phyloP scores from a whole-genome alignment of 2,329 filamentous ascomycete species.

The Alternaria gaisen region DNA sequence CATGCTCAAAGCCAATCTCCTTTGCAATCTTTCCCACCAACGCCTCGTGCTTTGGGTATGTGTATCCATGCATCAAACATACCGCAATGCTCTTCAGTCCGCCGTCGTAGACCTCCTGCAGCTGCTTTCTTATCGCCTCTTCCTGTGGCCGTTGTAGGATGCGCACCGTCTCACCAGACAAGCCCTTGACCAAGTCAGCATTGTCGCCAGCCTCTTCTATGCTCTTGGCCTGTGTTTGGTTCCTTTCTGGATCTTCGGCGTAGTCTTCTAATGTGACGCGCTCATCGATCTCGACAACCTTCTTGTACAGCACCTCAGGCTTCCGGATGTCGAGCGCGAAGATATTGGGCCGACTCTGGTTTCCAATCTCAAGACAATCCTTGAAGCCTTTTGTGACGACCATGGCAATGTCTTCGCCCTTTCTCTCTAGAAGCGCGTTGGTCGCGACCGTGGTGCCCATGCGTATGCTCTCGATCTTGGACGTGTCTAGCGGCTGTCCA shows the following conservation, averaged over 20 bases:
- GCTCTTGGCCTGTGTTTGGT: conserved; percentile 63
- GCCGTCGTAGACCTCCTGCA: conserved; percentile 72
- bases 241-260: conserved; percentile 80
- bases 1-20: conserved; percentile 83
- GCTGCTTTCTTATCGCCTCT: conserved; percentile 64
- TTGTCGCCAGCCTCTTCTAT: conserved; percentile 57
- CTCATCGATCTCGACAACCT: conserved; percentile 89
- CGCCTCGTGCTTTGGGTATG: conserved; percentile 85
- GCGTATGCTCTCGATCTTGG: conserved; percentile 85
- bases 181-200: conserved; percentile 71
- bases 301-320: conserved; percentile 85
- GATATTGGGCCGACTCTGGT: conserved; percentile 87
- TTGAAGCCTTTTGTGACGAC: conserved; percentile 88
- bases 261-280: conserved; percentile 92
- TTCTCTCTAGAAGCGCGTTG: conserved; percentile 88
- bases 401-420: conserved; percentile 87
- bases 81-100: conserved; percentile 86
- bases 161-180: conserved; percentile 78
- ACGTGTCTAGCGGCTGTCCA: conserved; percentile 81
- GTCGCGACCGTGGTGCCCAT: conserved; percentile 97
- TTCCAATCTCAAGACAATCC: conserved; percentile 88
- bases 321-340: conserved; percentile 89
- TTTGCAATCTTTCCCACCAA: conserved; percentile 77
- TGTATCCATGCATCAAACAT: conserved; percentile 91
- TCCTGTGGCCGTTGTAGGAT: conserved; percentile 71